Evolutionary conservation across 2,329 filamentous ascomycete species (phyloP), one percentile per base, ranked within the genome.

Genomic region (Lasiodiplodia sp.): DNA sequence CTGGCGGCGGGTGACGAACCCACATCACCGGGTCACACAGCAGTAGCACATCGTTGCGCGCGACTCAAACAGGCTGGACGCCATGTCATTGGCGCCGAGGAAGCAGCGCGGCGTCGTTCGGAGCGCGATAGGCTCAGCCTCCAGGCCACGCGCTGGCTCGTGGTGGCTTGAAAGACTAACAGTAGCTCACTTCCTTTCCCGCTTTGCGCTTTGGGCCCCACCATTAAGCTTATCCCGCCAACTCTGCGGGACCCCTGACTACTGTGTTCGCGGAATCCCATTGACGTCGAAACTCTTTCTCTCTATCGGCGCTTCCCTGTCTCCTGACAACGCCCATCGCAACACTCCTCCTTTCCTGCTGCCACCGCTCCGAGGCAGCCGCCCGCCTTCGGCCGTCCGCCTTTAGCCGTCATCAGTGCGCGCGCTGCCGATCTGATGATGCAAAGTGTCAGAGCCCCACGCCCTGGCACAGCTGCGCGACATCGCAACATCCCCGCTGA

Each of bases 121-220:
- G 58, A 18, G 38, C 16, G 23, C 58, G 40, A 34, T 51, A 21
- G 18, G 44, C 44, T 44, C 25, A 47, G 8, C 18, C 40, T 34
- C 25, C 60, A 63, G 47, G 47, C 60, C 60, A 64, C 60, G 60
- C 47, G 60, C 44, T 64, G 60, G 60, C 60, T 52, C 60, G 60
- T 53, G 60, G 31, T 64, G 60, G 60, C 60, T 51, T 57, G 44
- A 10, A 11, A 47, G 60, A 25, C 60, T 52, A 52, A 44, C 60
- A 47, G 18, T 52, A 21, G 31, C 60, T 38, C 37, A 25, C 11
- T n/a, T 31, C 23, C 47, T 31, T 16, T 52, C 16, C 18, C 31
- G 55, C 34, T 11, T 47, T 52, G 49, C 12, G 4, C 51, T n/a
- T 8, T 16, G 21, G 21, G 21, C 49, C 11, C 51, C 51, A 28